Evolutionary conservation across 148 eudicot species (phyloP), one percentile per base, ranked within the genome.

Genomic region (Camellia granthamiana): DNA sequence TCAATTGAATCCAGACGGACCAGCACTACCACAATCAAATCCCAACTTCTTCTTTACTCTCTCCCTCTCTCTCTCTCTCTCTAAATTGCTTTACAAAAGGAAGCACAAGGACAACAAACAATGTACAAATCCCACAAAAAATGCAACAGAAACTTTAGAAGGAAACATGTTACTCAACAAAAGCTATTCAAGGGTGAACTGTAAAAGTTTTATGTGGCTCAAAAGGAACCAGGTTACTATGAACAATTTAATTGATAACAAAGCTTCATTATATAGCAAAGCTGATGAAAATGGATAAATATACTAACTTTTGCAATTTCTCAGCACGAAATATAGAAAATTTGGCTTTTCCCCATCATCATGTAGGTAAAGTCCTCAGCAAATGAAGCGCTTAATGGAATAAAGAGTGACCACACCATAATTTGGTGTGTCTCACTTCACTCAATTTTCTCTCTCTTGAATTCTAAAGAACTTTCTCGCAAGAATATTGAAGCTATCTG

Each of bases 301-400:
- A n/a, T 74, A 56, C 47, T 30, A 8, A 6, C 19, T 16, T 43
- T 49, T 9, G 46, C 69, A 51, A 21, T 60, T 71, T 79, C 38
- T 60, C 18, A 71, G 59, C 76, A 19, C 41, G 38, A 19, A 71
- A 11, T 15, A 21, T 15, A 49, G 3, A 81, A 46, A 72, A 16
- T 21, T 1, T 19, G 23, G 14, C 38, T 12, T 23, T 43, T 9
- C 43, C 19, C n/a, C 62, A 55, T 86, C 38, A 30, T 30, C 81
- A 90, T 19, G 87, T 88, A 7, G 94, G 94, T 61, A 94, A 85
- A n/a, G 79, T 87, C 90, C 96, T 89, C 78, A 94, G 86, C 72
- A 93, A 21, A 58, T 66, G 91, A 80, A 94, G 91, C 16, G 98
- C 98, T 74, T 84, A 84, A 23, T 23, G 30, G 30, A 23, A 23